Base-by-base conservation (phyloP, 2,329 filamentous ascomycete species). In the Pestalotiopsis sp. region DNA sequence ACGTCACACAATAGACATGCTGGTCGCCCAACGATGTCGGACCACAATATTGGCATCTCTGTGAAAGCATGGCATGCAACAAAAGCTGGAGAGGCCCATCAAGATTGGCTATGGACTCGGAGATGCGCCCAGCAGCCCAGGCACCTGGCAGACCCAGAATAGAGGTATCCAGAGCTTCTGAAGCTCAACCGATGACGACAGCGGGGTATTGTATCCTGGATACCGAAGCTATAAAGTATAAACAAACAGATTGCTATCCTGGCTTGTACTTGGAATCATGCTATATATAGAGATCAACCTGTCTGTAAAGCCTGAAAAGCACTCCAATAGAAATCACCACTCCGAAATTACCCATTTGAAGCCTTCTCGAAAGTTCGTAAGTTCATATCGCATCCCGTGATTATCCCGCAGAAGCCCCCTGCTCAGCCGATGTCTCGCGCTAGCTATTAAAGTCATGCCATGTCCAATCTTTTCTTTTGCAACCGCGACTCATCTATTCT, bases 1-100 rank as follows among this genome's bases (percentile, higher is more conserved):
- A 75, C 73, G 74, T 75, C 73, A 75, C 49, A 27, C n/a, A 13
- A 63, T 20, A 2, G 3, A 52, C 45, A n/a, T 52, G 45, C 41
- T 5, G n/a, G 3, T 67, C 23, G 27, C 36, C 63, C 63, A 65
- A 36, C 41, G 14, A 38, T 17, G 45, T 31, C 55, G 52, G 52
- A 59, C n/a, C 38, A 41, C 36, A n/a, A 66, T 60, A 11, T 17
- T 31, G 12, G 23, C 11, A 45, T 49, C 12, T 52, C 9, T 1
- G 17, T 12, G 6, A 7, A 38, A 39, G n/a, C 36, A 65, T 25
- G 63, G 23, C 23, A 25, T n/a, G 17, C n/a, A 3, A 12, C 23
- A 57, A n/a, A 55, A 38, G 13, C 14, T 25, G 49, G 17, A 23
- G 57, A 13, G 31, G 23, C 12, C 52, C 45, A 71, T 70, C 59